Conservation (phyloP, 2,329 filamentous ascomycete species). For the Phymatotrichopsis omnivora region DNA sequence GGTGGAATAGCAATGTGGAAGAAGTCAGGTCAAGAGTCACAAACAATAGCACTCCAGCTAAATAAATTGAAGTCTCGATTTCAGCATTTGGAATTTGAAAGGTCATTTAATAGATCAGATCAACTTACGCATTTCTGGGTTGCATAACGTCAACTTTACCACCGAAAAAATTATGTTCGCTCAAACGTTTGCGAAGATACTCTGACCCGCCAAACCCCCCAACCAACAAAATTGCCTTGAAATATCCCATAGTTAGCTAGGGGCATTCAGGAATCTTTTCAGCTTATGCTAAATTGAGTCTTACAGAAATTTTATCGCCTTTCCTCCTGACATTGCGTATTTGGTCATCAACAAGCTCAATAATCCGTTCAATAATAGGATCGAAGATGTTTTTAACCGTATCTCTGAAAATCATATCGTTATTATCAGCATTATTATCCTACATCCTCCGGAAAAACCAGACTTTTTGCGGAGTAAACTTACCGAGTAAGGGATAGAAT, state of each 20-base stretch:
- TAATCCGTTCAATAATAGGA: conserved; percentile 15
- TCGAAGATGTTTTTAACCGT: not conserved
- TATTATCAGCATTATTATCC: conserved; percentile 6
- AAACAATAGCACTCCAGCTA: too few relatives aligned
- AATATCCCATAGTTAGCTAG: conserved; percentile 8
- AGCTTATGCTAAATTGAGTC: not conserved
- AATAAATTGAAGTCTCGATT: too few relatives aligned
- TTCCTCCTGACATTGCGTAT: conserved; percentile 21
- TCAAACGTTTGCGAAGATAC: too few relatives aligned
- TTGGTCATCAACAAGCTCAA: conserved; percentile 24
- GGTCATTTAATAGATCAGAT: too few relatives aligned
- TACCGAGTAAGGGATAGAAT: too few relatives aligned
- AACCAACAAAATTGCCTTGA: conserved; percentile 21
- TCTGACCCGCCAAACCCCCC: conserved; percentile 23
- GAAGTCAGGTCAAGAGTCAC: too few relatives aligned
- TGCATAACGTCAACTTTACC: too few relatives aligned
- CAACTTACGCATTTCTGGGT: too few relatives aligned
- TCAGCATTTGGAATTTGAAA: too few relatives aligned
- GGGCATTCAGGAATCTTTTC: not conserved
- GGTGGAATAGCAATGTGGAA: too few relatives aligned
- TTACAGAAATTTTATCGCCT: not conserved
- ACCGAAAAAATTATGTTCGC: too few relatives aligned
- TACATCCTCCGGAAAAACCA: conserved; percentile 10
- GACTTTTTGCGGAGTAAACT: conserved; percentile 58
- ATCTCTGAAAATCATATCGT: conserved; percentile 14